Evolutionary conservation across 2,329 filamentous ascomycete species (phyloP).

Genomic region (Drechslera avenae): DNA sequence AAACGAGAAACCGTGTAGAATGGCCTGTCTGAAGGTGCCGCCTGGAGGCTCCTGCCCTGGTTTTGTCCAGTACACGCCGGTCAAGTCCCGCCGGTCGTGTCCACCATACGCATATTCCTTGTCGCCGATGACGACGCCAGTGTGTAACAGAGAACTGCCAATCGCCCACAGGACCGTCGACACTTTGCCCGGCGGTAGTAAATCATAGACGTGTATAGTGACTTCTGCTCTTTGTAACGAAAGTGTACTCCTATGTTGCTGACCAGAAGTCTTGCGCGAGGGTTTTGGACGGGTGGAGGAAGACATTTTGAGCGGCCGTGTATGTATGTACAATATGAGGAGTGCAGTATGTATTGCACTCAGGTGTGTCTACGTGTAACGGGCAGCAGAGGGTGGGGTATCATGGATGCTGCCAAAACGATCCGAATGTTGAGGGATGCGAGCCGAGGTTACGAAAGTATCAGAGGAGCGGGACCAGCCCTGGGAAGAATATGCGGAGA

Average conservation of each 20-base stretch:
- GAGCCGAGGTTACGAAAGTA: conserved; percentile 4
- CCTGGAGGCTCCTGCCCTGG: conserved; percentile 75
- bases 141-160: conserved; percentile 78
- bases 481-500: conserved; percentile 17
- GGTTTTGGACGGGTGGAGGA: conserved; percentile 40
- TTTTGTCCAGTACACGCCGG: conserved; percentile 82
- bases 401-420: conserved; percentile 15
- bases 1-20: conserved; percentile 80
- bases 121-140: conserved; percentile 79
- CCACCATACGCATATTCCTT: conserved; percentile 86
- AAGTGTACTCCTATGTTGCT: conserved; percentile 70
- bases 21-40: conserved; percentile 74
- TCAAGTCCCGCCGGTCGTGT: conserved; percentile 71
- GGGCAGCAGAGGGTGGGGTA: conserved; percentile 19
- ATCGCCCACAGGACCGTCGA: conserved; percentile 79
- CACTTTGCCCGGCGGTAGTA: conserved; percentile 75
- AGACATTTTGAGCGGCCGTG: conserved; percentile 31
- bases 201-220: conserved; percentile 77
- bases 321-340: conserved; percentile 6
- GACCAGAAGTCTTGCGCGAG: conserved; percentile 50
- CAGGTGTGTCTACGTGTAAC: conserved; percentile 11
- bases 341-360: conserved; percentile 4
- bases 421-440: conserved; percentile 3
- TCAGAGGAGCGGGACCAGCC: conserved; percentile 26
- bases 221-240: conserved; percentile 75